Conservation (phyloP, 371 early-diverging fungal species). For the Mucor irregularis region DNA sequence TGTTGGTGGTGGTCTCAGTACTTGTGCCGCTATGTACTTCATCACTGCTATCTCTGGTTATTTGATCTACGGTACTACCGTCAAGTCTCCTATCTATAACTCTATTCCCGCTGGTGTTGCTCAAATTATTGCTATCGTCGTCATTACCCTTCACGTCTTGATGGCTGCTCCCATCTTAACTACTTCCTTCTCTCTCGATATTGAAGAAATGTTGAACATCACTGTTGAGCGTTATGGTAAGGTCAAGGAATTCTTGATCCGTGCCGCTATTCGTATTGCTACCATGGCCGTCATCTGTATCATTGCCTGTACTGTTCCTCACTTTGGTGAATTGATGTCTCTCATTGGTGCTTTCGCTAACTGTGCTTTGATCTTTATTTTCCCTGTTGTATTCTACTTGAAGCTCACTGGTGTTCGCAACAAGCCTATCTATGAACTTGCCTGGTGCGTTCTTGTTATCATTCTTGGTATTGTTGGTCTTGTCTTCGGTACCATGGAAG, state of each 20-base stretch:
- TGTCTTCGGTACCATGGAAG: conserved; percentile 74
- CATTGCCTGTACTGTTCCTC: conserved; percentile 73
- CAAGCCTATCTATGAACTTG: conserved; percentile 56
- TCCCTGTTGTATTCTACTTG: conserved; percentile 79
- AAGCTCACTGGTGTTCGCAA: conserved; percentile 66
- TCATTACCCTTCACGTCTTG: conserved; percentile 80
- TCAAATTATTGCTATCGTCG: conserved; percentile 59
- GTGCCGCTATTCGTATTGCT: conserved; percentile 55
- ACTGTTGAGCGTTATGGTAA: conserved; percentile 51
- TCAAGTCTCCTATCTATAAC: conserved; percentile 72
- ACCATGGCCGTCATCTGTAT: conserved; percentile 50
- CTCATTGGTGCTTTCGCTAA: conserved; percentile 80
- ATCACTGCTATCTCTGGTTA: conserved; percentile 80
- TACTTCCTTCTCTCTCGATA: conserved; percentile 74
- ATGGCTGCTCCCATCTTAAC: conserved; percentile 78
- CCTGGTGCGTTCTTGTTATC: conserved; percentile 57
- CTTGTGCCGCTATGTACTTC: conserved; percentile 77
- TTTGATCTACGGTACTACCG: conserved; percentile 72
- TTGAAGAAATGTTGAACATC: conserved; percentile 63
- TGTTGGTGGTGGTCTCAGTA: conserved; percentile 63
- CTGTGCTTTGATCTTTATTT: conserved; percentile 76
- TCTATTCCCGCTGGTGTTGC: conserved; percentile 66
- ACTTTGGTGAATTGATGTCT: conserved; percentile 80
- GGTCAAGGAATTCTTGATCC: conserved; percentile 50
- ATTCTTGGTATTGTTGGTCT: conserved; percentile 68